Evolutionary conservation across 1,139 yeast species (phyloP), one percentile per base, ranked within the genome.

Genomic region (Yamadazyma atlantica): DNA sequence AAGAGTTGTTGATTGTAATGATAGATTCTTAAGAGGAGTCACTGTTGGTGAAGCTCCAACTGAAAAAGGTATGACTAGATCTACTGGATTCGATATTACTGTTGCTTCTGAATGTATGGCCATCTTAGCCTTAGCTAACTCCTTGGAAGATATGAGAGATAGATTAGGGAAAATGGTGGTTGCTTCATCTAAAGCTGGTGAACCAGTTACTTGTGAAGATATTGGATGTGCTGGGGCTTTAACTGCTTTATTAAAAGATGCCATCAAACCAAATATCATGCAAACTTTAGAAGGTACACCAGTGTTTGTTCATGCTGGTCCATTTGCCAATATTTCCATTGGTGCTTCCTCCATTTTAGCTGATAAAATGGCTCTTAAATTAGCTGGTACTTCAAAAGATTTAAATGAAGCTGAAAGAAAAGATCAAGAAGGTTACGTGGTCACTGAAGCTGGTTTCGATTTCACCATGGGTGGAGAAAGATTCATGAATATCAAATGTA

Each of bases 401-500:
- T 58, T 62, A 56, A 65, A 71, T 42, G 68, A 68, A 30, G 76
- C 72, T 46, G 78, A 75, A 47, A 77, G 77, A 57, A 60, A 61
- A 44, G 75, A 76, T 51, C 80, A 83, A 59, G 80, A 84, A 51
- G 97, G 97, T 50, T 90, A 82, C 58, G 97, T 90, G 43, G 90
- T 90, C 41, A 90, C 97, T 36, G 97, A 90, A 65, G 97, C 97
- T 26, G 98, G 97, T 44, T 92, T 92, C 71, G 98, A 92, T 65
- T 90, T 92, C 75, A 92, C 97, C 39, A 92, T 92, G 97, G 98
- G 98, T 60, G 97, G 97, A 60, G 98, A 92, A 70, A 79, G 97
- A 62, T 92, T 92, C 71, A 79, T 90, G 66, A 90, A 92, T 73
- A 92, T 92, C 69, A 92, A 92, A 71, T 89, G 97, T 69, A 82